phyloP scores from a whole-genome alignment of 179 eudicot genomes.

The Carnegiea gigantea region DNA sequence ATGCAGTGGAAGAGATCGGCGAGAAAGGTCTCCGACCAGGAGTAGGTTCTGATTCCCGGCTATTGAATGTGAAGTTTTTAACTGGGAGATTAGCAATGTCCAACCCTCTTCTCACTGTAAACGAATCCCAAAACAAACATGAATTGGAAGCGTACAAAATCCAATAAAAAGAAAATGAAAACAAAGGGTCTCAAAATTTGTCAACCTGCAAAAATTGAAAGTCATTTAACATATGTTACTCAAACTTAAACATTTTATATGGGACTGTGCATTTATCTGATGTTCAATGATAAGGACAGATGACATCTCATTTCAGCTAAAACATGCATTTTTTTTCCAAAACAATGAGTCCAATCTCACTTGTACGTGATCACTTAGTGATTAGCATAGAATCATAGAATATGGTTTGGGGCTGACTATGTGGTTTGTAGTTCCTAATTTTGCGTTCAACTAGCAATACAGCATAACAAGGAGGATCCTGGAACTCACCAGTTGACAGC shows the following conservation, averaged over 20 bases:
- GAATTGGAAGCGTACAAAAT: background rate
- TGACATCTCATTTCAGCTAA: too few species aligned
- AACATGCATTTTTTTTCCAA: too few species aligned
- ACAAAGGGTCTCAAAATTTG: background rate
- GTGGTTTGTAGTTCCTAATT: too few species aligned
- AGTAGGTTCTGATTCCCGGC: slow-evolving; percentile 54
- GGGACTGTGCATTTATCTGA: background rate
- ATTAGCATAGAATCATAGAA: too few species aligned
- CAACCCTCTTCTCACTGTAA: slow-evolving; percentile 55
- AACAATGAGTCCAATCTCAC: too few species aligned
- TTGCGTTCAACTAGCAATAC: background rate
- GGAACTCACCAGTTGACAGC: slow-evolving; percentile 53
- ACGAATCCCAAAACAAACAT: slow-evolving; percentile 1
- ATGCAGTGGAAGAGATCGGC: slow-evolving; percentile 70
- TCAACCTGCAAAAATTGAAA: background rate
- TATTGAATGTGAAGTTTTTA: slow-evolving; percentile 39
- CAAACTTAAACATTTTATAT: too few species aligned
- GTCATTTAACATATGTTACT: background rate
- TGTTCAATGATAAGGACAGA: too few species aligned
- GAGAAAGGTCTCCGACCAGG: slow-evolving; percentile 72
- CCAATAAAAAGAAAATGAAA: background rate
- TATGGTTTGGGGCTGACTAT: too few species aligned
- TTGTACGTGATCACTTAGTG: too few species aligned
- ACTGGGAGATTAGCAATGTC: slow-evolving; percentile 48
- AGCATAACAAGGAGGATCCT: background rate